Evolutionary conservation across 352 stramenopile genomes (phyloP), one percentile per base, ranked within the genome.

Genomic region (Pythium aristosporum): DNA sequence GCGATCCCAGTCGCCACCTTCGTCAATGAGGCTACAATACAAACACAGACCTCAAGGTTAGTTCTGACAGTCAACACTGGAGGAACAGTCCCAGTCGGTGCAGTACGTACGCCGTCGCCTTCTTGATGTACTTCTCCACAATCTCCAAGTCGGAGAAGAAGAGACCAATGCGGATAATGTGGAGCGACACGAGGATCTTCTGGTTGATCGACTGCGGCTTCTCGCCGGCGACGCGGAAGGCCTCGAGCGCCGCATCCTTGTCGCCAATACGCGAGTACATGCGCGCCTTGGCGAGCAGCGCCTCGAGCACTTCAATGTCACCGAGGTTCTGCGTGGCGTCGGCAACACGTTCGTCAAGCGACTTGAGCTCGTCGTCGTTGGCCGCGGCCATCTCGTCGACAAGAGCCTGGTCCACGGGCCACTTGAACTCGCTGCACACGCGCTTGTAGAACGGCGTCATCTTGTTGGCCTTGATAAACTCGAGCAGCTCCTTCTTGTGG

Each of bases 1-100:
- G 51, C 97, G 91, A 77, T 99, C 97, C 97, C 97, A 99, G 77
- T 99, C 97, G 37, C 97, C 97, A 42, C 97, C 97, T 65, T 97
- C 92, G 60, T 98, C 96, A 56, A 98, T 97, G 2, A 94, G 59
- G 48, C 81, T 90, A 56, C 60, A 66, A 58, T 18, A 36, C 9
- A 36, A 9, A 5, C 32, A 36, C 32, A n/a, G n/a, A n/a, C n/a
- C n/a, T n/a, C n/a, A n/a, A n/a, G n/a, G 32, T 36, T 36, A 36
- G 32, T 36, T 36, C 32, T 36, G 36, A 51, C 54, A 68, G 52
- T 57, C 50, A 28, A 42, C 47, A 39, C 7, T 5, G 5, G 8
- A 36, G 28, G 59, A 12, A 42, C 57, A 37, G 28, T 25, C 16
- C 11, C 46, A 23, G 53, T 43, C 25, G 52, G 7, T 37, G 52